Evolutionary conservation across 768 basidiomycete genomes (phyloP).

Genomic region (Boletus speciosus): DNA sequence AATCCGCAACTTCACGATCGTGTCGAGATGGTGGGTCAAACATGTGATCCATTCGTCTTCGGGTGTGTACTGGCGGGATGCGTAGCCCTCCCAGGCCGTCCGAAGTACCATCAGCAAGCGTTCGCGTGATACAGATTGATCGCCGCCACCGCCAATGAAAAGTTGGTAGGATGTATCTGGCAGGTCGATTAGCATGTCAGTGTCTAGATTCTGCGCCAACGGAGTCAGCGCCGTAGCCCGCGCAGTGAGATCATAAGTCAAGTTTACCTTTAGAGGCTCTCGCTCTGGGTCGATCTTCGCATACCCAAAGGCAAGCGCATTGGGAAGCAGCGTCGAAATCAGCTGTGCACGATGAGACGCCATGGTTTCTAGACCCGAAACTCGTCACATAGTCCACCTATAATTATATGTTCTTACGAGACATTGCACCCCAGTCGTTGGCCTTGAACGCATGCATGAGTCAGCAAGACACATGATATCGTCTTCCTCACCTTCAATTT

Average conservation of each 20-base stretch:
- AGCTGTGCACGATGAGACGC: conserved; percentile 45
- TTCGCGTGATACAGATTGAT: conserved; percentile 19
- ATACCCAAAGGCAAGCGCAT: conserved; percentile 47
- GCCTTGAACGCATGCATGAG: conserved; percentile 33
- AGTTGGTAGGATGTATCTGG: conserved; percentile 39
- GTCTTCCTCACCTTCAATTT: conserved; percentile 51
- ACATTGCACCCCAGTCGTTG: conserved; percentile 63
- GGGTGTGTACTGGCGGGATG: conserved; percentile 17
- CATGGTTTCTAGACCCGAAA: conserved; percentile 39
- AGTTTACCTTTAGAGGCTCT: conserved; percentile 50
- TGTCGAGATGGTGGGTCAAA: conserved; percentile 38
- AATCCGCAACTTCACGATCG: conserved; percentile 41
- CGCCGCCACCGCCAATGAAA: conserved; percentile 25
- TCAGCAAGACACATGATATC: not conserved
- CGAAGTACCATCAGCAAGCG: conserved; percentile 13
- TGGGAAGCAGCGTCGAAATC: conserved; percentile 40
- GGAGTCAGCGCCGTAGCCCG: not conserved
- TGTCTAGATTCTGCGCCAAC: conserved; percentile 47
- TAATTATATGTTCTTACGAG: conserved; percentile 40
- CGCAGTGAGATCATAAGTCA: rapidly evolving
- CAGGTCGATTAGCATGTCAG: conserved; percentile 37
- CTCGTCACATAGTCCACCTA: not conserved
- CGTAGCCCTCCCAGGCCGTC: conserved; percentile 15
- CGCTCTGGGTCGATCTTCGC: conserved; percentile 42
- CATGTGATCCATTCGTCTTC: conserved; percentile 38